phyloP scores from a whole-genome alignment of 2,329 filamentous ascomycete species.

The Chalaropsis ovoidea region DNA sequence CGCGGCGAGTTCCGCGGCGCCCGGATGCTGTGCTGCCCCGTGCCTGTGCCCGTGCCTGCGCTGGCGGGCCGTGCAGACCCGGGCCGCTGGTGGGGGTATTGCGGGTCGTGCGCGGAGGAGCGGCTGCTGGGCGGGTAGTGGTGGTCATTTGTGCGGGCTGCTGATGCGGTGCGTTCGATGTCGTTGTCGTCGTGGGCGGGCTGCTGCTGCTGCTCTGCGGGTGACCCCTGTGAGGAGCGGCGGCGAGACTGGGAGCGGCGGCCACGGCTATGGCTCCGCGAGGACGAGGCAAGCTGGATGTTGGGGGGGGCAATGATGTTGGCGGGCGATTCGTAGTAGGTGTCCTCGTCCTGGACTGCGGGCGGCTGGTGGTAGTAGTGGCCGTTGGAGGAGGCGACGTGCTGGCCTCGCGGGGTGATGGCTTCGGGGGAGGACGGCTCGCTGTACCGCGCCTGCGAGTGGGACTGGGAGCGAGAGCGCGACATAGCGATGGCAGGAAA shows the following conservation, averaged over 20 bases:
- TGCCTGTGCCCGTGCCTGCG: neutral
- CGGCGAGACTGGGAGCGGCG: neutral
- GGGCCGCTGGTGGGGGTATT: neutral
- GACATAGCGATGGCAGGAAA: neutral
- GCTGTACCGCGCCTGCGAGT: neutral
- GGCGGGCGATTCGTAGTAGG: neutral
- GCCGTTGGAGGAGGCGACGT: neutral
- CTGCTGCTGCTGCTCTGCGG: neutral
- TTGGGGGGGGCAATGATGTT: neutral
- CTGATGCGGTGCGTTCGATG: neutral
- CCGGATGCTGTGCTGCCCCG: neutral
- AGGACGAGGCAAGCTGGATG: neutral
- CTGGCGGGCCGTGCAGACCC: neutral
- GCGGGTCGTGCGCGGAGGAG: neutral
- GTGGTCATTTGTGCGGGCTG: neutral
- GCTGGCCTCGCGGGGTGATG: neutral
- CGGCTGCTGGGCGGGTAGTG: neutral
- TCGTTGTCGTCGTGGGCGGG: neutral
- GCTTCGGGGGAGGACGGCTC: constrained; percentile 13
- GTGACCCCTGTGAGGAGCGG: neutral
- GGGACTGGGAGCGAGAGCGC: neutral
- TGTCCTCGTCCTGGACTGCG: neutral
- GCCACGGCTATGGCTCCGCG: neutral
- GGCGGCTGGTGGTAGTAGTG: constrained; percentile 5
- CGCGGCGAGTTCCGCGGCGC: neutral